Percentiles rank a stretch among this genome's conserved stretches.
Evolutionary conservation across 805 yeast genomes (phyloP).

Genomic region (Cyberlindnera mrakii): DNA sequence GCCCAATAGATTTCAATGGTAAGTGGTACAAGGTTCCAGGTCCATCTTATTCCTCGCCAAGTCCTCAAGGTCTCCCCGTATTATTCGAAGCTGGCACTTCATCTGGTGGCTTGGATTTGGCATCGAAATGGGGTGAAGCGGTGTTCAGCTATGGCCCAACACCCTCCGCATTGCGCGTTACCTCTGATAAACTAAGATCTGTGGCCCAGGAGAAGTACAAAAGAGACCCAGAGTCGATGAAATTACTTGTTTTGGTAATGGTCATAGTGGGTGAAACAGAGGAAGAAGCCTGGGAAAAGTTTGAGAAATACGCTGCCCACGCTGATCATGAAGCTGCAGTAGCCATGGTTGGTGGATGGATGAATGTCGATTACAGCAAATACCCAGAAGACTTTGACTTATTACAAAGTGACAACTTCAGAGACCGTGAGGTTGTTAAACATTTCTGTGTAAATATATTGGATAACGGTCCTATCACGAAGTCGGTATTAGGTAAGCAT

Average conservation of each 20-base stretch:
- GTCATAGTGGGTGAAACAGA: constrained; percentile 34
- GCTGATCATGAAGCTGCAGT: constrained; percentile 39
- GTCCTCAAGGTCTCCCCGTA: constrained; percentile 39
- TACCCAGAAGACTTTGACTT: constrained; percentile 34
- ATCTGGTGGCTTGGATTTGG: constrained; percentile 33
- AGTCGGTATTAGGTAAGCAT: constrained; percentile 22
- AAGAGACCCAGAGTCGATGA: constrained; percentile 32
- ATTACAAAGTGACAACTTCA: constrained; percentile 24
- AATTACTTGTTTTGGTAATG: constrained; percentile 32
- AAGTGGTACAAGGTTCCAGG: constrained; percentile 35
- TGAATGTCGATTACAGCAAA: constrained; percentile 34
- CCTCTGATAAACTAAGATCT: constrained; percentile 27
- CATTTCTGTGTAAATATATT: constrained; percentile 7
- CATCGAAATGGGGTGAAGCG: constrained; percentile 38
- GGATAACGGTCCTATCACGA: constrained; percentile 25
- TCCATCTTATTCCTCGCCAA: constrained; percentile 34
- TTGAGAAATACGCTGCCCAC: constrained; percentile 24
- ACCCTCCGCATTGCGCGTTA: constrained; percentile 25
- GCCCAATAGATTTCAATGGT: constrained; percentile 35
- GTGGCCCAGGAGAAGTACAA: constrained; percentile 29
- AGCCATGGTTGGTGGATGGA: constrained; percentile 41
- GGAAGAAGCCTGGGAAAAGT: constrained; percentile 36
- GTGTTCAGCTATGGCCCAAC: constrained; percentile 32
- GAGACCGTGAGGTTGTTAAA: constrained; percentile 27
- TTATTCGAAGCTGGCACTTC: constrained; percentile 41